phyloP scores from a whole-genome alignment of 352 stramenopile species.

The Lagenidium giganteum region DNA sequence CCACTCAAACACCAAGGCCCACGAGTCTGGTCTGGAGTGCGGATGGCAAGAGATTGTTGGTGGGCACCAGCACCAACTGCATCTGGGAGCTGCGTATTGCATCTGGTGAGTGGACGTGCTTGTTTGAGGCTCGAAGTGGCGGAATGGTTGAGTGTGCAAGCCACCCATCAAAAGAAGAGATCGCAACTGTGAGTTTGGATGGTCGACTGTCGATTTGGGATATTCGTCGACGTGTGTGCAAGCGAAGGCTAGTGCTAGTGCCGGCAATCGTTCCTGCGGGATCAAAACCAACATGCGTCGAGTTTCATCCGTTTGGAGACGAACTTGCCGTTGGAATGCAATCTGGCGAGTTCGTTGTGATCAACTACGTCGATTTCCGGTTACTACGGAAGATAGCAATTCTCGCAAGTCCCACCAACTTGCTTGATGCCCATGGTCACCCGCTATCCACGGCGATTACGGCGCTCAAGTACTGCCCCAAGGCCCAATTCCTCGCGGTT shows the following conservation, averaged over 20 bases:
- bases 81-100: conserved; percentile 56
- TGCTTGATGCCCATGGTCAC: no score
- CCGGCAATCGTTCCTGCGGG: conserved; percentile 31
- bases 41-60: conserved; percentile 40
- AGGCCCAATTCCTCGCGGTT: conserved; percentile 40
- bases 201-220: conserved; percentile 55
- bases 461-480: conserved; percentile 45
- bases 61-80: conserved; percentile 51
- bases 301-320: conserved; percentile 45
- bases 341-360: conserved; percentile 44
- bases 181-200: conserved; percentile 41
- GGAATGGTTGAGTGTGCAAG: conserved; percentile 23
- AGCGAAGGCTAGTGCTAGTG: no score
- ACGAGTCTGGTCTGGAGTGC: conserved; percentile 56
- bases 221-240: conserved; percentile 33
- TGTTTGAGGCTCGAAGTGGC: conserved; percentile 49
- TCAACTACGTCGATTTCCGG: conserved; percentile 25
- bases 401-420: no score
- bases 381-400: not conserved
- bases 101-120: conserved; percentile 35
- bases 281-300: conserved; percentile 37
- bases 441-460: not conserved
- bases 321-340: conserved; percentile 48
- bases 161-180: conserved; percentile 40
- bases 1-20: conserved; percentile 37